Base-by-base conservation (phyloP, 2,329 filamentous ascomycete genomes). In the Trichoderma pleuroti region DNA sequence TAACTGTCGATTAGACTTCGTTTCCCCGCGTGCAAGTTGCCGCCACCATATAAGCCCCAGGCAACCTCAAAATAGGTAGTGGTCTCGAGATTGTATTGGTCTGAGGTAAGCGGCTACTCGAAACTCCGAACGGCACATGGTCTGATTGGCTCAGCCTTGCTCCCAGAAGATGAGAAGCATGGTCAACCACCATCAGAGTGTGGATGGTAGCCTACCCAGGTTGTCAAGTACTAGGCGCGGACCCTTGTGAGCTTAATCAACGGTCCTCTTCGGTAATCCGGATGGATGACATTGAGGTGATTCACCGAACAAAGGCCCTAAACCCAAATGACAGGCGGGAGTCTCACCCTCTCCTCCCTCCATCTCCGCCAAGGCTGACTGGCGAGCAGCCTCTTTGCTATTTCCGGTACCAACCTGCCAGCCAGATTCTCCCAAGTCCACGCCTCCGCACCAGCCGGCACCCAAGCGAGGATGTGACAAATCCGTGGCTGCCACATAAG, bases 181-280 rank as follows among this genome's bases (percentile, higher is more conserved):
- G 14, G 14, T 34, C 16, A 36, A 26, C 46, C 46, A 11, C 21
- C 46, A 24, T 14, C 21, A 24, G 46, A n/a, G 18, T 49, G 21
- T 52, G 46, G 42, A 49, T 49, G 42, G 42, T 5, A 26, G 57
- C 28, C 57, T 61, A 30, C 28, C 18, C 39, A 42, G 10, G 39
- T 42, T 42, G 39, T 42, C 36, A n/a, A 42, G 8, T 62, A 14
- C 32, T 39, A 36, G 26, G 18, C 26, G 36, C 54, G 65, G 42
- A 36, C 28, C 39, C 42, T 36, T 49, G 65, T 68, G 60, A 61
- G 65, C 65, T 68, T 68, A 52, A 49, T 32, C 54, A 61, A 30
- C 39, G n/a, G 36, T 52, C 54, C 12, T 34, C 56, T 11, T 61
- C 54, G 16, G 56, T 52, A 28, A 32, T 60, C 56, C 56, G 16